Evolutionary conservation across 768 basidiomycete species (phyloP).

Genomic region (Fistulinella prunicolor): DNA sequence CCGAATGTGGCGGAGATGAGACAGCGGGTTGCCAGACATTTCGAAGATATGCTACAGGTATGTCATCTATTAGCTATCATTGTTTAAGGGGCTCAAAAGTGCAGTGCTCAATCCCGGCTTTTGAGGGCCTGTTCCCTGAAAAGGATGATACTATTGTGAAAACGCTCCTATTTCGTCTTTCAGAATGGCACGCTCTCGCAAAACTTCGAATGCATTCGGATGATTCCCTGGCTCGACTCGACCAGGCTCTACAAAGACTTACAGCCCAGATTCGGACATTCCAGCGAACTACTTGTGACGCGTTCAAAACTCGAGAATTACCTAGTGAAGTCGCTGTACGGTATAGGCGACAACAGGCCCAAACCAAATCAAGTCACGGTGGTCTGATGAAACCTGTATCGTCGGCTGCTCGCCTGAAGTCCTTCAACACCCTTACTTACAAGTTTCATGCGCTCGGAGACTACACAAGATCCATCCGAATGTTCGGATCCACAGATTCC

Average conservation of each 20-base stretch:
- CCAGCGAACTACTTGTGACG: too few relatives aligned
- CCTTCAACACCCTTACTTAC: not conserved
- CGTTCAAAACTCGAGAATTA: too few relatives aligned
- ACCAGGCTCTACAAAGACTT: too few relatives aligned
- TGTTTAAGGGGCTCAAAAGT: too few relatives aligned
- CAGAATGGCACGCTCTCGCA: too few relatives aligned
- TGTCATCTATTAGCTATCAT: not conserved
- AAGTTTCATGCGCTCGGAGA: not conserved
- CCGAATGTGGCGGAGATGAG: not conserved
- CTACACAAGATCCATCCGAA: not conserved
- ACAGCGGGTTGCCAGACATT: not conserved
- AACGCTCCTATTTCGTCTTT: too few relatives aligned
- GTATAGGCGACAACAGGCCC: not conserved
- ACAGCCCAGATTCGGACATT: too few relatives aligned
- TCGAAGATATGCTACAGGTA: not conserved
- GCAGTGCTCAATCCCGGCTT: not conserved
- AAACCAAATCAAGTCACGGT: not conserved
- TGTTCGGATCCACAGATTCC: not conserved
- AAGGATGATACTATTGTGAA: too few relatives aligned
- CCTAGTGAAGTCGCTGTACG: not conserved
- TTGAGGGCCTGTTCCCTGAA: not conserved
- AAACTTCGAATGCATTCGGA: too few relatives aligned
- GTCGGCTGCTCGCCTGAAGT: not conserved
- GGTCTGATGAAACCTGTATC: not conserved
- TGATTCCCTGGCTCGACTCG: too few relatives aligned